A percentile compares a stretch with the other conserved stretches of the same genome.
Evolutionary conservation across 257 asterid genomes (phyloP).

Genomic region (Fraxinus americana): DNA sequence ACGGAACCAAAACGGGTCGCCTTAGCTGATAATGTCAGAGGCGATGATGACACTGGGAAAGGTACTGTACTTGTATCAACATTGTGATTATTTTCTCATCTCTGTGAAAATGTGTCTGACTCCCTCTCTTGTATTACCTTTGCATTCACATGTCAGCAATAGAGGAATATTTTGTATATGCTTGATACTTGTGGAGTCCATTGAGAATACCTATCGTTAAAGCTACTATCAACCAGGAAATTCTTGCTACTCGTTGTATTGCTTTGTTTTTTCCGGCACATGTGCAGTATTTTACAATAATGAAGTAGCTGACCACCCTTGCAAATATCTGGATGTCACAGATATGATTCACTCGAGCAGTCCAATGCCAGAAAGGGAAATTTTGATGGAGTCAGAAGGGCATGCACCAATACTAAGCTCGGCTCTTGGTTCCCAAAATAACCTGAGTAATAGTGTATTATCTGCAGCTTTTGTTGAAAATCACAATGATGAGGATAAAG

Average conservation of each 20-base stretch:
- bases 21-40: constrained; percentile 57
- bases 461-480: constrained; percentile 49
- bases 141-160: not conserved
- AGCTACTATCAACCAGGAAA: not conserved
- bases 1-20: constrained; percentile 47
- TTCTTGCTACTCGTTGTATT: not conserved
- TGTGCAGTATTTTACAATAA: not conserved
- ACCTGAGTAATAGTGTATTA: constrained; percentile 53
- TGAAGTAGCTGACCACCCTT: constrained; percentile 22
- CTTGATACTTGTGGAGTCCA: not conserved
- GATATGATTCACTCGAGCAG: constrained; percentile 45
- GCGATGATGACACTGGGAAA: constrained; percentile 65
- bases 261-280: not conserved
- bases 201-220: not conserved
- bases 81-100: not conserved
- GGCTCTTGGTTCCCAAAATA: constrained; percentile 46
- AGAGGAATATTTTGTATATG: not conserved
- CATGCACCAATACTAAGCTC: constrained; percentile 45
- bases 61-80: constrained; percentile 37
- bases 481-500: constrained; percentile 46
- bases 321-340: constrained; percentile 33
- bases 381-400: constrained; percentile 57
- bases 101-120: not conserved
- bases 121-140: constrained; percentile 7
- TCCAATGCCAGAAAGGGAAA: constrained; percentile 55